Base-by-base conservation (phyloP, 2,329 filamentous ascomycete species). In the Sordariomycetes sp. region DNA sequence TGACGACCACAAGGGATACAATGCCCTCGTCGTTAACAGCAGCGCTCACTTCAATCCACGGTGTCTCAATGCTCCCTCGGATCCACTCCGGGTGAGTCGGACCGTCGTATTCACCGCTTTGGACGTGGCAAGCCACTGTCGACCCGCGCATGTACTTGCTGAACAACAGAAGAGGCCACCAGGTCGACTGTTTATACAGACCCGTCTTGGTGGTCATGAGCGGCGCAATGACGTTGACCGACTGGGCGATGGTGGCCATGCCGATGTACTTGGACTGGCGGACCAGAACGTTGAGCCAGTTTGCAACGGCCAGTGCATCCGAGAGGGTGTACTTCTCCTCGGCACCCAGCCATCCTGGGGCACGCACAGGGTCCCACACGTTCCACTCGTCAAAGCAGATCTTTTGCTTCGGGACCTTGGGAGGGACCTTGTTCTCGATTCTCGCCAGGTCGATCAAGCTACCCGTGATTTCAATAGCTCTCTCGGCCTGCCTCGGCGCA, bases 311-410 rank as follows among this genome's bases (percentile, higher is more conserved):
- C 12, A 87, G 64, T 2, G 80, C 81, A 44, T 87, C 82, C 0
- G 79, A 84, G 7, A 87, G 68, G 0, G 78, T 86, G 59, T 87
- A 85, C 46, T 57, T 62, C 51, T 87, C 82, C 56, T 87, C 82
- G 6, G 79, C 83, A 12, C 83, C 83, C 39, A 71, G 54, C 46
- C 82, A 75, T 12, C 83, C 83, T 0, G 79, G 79, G 0, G 82
- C 82, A 8, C 82, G 72, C 34, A 68, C 64, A 1, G 81, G 79
- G 46, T 86, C 81, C 82, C 82, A 88, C 8, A 87, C 82, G 52
- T 87, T 88, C 83, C 83, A 87, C 56, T 87, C 82, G 51, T 88
- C 83, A 50, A 87, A 87, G 64, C 82, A 87, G 51, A 88, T 85
- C 33, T 70, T 80, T 30, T 75, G 79, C 4, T 70, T 63, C 4